Percentiles rank a stretch among this genome's conserved stretches.
These are phyloP conservation scores for Dipteronia dyeriana DNA, from an alignment of 345 rosid species.

Conservation along the genomic window DNA sequence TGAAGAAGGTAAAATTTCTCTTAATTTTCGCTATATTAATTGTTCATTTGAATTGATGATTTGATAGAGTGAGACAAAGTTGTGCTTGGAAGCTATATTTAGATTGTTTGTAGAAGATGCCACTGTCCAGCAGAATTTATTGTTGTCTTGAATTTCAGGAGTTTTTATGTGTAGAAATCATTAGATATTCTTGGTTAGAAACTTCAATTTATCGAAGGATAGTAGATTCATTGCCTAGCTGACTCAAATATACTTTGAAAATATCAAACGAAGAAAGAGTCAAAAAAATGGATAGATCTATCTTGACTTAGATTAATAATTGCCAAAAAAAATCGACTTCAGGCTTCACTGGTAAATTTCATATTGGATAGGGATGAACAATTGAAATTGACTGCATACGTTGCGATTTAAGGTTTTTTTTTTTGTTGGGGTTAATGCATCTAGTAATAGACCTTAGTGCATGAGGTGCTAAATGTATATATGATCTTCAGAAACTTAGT, in stretches of 20 bases:
- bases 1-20: slow-evolving; percentile 46
- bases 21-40: slow-evolving; percentile 20
- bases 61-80: neutral
- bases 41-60: slow-evolving; percentile 1
- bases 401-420: neutral
- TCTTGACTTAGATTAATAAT: neutral
- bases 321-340: too few relatives aligned
- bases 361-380: neutral
- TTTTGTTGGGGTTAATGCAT: too few relatives aligned
- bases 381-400: neutral
- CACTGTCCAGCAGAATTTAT: neutral
- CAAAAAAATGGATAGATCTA: neutral
- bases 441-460: too few relatives aligned
- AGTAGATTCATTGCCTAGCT: neutral
- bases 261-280: too few relatives aligned
- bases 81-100: neutral
- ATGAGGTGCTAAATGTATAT: too few relatives aligned
- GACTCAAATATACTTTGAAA: neutral
- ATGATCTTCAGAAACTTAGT: too few relatives aligned
- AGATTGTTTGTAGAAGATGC: neutral
- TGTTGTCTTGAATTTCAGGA: neutral
- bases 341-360: neutral
- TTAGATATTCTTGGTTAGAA: neutral
- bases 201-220: neutral
- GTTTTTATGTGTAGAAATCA: neutral